phyloP scores from a whole-genome alignment of 2,329 filamentous ascomycete species.

The Fusarium sulawesiense region DNA sequence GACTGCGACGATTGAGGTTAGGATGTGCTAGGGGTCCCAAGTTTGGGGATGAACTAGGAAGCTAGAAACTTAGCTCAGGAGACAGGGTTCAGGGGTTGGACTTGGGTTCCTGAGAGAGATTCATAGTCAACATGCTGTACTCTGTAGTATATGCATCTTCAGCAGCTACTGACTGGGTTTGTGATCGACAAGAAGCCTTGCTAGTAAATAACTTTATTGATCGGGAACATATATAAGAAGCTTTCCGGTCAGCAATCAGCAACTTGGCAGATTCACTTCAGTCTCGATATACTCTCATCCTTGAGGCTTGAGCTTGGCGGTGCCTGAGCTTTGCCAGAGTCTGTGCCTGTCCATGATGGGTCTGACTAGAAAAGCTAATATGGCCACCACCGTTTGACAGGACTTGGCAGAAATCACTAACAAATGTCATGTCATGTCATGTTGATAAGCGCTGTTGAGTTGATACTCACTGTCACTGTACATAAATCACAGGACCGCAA shows the following conservation, averaged over 20 bases:
- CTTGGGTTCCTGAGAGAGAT: constrained; percentile 22
- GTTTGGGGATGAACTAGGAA: constrained; percentile 25
- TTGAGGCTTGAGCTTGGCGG: not conserved
- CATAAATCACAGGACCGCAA: not conserved
- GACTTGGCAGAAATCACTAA: constrained; percentile 14
- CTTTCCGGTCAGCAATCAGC: not conserved
- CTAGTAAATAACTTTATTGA: constrained; percentile 13
- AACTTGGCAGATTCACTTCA: constrained; percentile 8
- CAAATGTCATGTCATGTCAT: constrained; percentile 17
- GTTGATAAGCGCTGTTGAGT: constrained; percentile 28
- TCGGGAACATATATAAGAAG: constrained; percentile 1
- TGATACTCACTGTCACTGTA: not conserved
- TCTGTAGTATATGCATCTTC: not conserved
- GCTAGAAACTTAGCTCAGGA: not conserved
- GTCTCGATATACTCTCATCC: constrained; percentile 7
- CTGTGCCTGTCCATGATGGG: not conserved
- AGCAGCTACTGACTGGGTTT: not conserved
- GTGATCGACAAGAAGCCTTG: constrained; percentile 8
- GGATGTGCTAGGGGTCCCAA: constrained; percentile 25
- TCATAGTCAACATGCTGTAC: not conserved
- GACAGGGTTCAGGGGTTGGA: constrained; percentile 25
- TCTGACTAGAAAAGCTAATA: constrained; percentile 13
- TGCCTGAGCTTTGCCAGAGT: not conserved
- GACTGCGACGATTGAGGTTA: constrained; percentile 42
- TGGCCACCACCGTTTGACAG: constrained; percentile 15